Base-by-base conservation (phyloP, 495 filamentous ascomycete genomes). In the Hypomontagnella monticulosa region DNA sequence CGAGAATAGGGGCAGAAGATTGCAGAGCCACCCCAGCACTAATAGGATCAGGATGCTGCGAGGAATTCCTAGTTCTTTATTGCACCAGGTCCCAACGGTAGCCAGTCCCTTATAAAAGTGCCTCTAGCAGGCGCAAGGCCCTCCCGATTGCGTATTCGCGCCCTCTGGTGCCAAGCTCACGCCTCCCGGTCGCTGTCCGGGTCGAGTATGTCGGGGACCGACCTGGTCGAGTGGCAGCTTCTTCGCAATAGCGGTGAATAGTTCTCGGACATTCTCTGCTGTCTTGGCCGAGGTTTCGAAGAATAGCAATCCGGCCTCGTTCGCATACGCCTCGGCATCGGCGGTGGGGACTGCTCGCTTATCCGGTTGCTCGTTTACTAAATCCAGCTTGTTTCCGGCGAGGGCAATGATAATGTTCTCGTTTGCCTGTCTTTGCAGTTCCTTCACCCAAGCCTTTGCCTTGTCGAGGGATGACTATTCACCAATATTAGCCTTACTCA, bases 391-490 rank as follows among this genome's bases (percentile, higher is more conserved):
- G 84, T 99, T 99, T 43, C 95, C 95, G 27, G 96, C 95, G 19
- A 99, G 85, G 27, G 95, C 95, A 76, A 99, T 99, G 71, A 99
- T 92, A 77, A 99, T 98, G 77, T 98, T 98, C 79, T 98, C 95
- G 80, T 98, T 98, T 38, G 96, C 96, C 82, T 99, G 95, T 61
- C 95, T 87, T 78, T 99, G 96, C 34, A 99, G 87, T 72, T 99
- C 96, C 79, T 98, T 98, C n/a, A 99, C 93, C 95, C 95, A 99
- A 30, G 93, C 88, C 76, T 99, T 99, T 57, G 95, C 95, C 82
- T 99, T 99, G 79, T 99, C 95, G 57, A 99, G 82, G 4, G 96
- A 98, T 61, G 92, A 85, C 95, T 99, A 73, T 38, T 43, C 16
- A 48, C 32, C 8, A n/a, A 56, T 38, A 30, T 63, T 37, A 63